Evolutionary conservation across 495 filamentous ascomycete genomes (phyloP).

Genomic region (Penicillium malachiteum): DNA sequence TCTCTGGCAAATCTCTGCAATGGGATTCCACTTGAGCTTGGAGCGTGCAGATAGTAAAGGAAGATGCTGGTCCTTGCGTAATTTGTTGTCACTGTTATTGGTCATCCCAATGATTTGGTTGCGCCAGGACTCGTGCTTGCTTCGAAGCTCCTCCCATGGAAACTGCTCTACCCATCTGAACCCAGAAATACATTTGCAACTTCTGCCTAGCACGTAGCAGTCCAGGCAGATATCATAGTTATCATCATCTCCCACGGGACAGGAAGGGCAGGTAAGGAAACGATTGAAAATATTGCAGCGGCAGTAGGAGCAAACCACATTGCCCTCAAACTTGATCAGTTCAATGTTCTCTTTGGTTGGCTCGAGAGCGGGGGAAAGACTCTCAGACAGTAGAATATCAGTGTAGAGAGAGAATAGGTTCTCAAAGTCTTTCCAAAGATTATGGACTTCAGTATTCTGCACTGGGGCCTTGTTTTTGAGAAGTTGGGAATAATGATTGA

Average conservation of each 20-base stretch:
- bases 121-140: constrained; percentile 82
- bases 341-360: constrained; percentile 64
- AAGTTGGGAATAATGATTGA: constrained; percentile 71
- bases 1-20: constrained; percentile 88
- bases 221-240: constrained; percentile 97
- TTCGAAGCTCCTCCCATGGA: constrained; percentile 70
- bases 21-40: constrained; percentile 63
- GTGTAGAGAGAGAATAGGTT: constrained; percentile 74
- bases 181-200: constrained; percentile 80
- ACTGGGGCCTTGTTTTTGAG: constrained; percentile 46
- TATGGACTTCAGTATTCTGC: constrained; percentile 55
- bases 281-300: constrained; percentile 96
- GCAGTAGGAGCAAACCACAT: constrained; percentile 93
- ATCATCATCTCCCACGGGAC: constrained; percentile 63
- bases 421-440: constrained; percentile 75
- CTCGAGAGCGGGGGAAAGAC: constrained; percentile 59
- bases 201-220: constrained; percentile 90
- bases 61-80: constrained; percentile 47
- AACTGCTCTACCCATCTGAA: constrained; percentile 93
- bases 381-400: constrained; percentile 76
- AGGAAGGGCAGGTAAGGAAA: constrained; percentile 85
- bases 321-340: constrained; percentile 74
- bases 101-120: constrained; percentile 63
- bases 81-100: constrained; percentile 54
- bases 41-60: constrained; percentile 63